These are phyloP conservation scores for Selaginella moellendorffii DNA, from an alignment of 75 land plant genomes.

Conservation along the genomic window DNA sequence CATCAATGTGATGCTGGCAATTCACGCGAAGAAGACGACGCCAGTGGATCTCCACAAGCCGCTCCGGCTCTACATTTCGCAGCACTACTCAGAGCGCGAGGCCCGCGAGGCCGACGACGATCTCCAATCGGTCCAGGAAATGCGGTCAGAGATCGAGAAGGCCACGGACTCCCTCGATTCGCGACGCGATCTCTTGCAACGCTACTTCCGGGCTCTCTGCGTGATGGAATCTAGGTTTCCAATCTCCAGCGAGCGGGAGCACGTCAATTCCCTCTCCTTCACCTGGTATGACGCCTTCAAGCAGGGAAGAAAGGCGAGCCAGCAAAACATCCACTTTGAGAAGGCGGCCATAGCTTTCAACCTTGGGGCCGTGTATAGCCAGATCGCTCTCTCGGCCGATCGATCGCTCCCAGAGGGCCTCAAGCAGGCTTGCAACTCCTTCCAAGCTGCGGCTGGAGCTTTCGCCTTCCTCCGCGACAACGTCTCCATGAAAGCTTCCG, in stretches of 20 bases:
- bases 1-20: slow-evolving; percentile 75
- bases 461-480: slow-evolving; percentile 74
- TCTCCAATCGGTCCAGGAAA: slow-evolving; percentile 37
- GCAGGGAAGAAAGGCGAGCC: slow-evolving; percentile 53
- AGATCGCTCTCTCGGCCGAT: slow-evolving; percentile 68
- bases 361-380: slow-evolving; percentile 75
- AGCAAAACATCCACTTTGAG: slow-evolving; percentile 77
- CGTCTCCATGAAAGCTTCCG: slow-evolving; percentile 48
- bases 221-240: slow-evolving; percentile 84
- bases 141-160: slow-evolving; percentile 47
- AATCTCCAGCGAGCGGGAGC: slow-evolving; percentile 66
- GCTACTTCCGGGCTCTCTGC: slow-evolving; percentile 60
- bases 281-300: slow-evolving; percentile 92
- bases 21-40: slow-evolving; percentile 77
- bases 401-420: slow-evolving; percentile 45
- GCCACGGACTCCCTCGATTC: slow-evolving; percentile 38
- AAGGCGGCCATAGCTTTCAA: slow-evolving; percentile 95
- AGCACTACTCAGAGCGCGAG: slow-evolving; percentile 72
- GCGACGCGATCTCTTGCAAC: slow-evolving; percentile 63
- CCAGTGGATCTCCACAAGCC: slow-evolving; percentile 67
- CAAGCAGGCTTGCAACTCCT: slow-evolving; percentile 65
- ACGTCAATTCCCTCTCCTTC: slow-evolving; percentile 60
- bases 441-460: slow-evolving; percentile 80
- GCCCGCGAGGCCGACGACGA: slow-evolving; percentile 72
- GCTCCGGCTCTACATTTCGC: slow-evolving; percentile 43